phyloP scores from a whole-genome alignment of 2,329 filamentous ascomycete species.

The Fusarium nodosum region DNA sequence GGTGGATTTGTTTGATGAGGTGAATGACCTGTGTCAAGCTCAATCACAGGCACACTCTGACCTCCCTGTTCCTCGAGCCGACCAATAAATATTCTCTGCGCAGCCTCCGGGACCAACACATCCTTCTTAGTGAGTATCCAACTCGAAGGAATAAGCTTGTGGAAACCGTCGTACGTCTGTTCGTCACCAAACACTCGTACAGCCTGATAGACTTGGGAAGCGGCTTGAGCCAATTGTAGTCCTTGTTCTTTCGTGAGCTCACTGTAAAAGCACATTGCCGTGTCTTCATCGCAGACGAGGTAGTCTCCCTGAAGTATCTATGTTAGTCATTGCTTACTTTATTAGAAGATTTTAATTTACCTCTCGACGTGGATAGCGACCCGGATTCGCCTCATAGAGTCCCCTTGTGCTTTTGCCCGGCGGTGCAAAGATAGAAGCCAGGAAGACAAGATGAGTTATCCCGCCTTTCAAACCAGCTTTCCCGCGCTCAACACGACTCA shows the following conservation, averaged over 20 bases:
- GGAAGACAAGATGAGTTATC: slow-evolving; percentile 4
- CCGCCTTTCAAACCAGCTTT: slow-evolving; percentile 1
- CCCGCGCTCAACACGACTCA: slow-evolving; percentile 3
- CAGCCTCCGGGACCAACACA: slow-evolving; percentile 1
- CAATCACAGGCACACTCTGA: not conserved
- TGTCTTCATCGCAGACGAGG: slow-evolving; percentile 19
- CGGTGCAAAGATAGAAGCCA: slow-evolving; percentile 20
- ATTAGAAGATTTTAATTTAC: fast-evolving
- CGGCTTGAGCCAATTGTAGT: not conserved
- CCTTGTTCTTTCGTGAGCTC: slow-evolving; percentile 9
- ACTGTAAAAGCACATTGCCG: slow-evolving; percentile 27
- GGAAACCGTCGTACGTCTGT: slow-evolving; percentile 17
- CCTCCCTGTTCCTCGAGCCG: slow-evolving; percentile 13
- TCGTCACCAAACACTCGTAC: slow-evolving; percentile 9
- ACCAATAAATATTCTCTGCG: slow-evolving; percentile 5
- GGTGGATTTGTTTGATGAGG: slow-evolving; percentile 11
- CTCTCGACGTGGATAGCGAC: not conserved
- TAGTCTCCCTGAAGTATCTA: not conserved
- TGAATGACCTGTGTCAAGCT: slow-evolving; percentile 19
- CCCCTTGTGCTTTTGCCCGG: slow-evolving; percentile 8
- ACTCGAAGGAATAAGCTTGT: slow-evolving; percentile 5
- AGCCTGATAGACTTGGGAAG: slow-evolving; percentile 7
- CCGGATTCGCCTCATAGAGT: slow-evolving; percentile 6
- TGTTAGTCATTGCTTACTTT: fast-evolving
- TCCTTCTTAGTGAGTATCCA: slow-evolving; percentile 15